Conservation (phyloP, 768 basidiomycete species). For the Lactifluus volemus region DNA sequence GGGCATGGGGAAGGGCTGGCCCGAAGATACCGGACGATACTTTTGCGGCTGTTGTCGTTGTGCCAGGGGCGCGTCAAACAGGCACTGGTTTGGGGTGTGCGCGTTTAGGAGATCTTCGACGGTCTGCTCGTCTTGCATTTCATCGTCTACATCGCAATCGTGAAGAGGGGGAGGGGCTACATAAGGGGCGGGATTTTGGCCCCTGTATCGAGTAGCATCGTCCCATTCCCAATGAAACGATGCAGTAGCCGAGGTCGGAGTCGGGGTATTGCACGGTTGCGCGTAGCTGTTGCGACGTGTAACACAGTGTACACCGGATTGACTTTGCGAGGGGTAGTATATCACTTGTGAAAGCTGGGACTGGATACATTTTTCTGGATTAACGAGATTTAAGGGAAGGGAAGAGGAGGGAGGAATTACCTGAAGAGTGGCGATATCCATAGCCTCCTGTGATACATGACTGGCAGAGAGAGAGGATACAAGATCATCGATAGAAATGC, state of each 20-base stretch:
- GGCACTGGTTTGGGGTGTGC: conserved; percentile 25
- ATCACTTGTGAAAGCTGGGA: conserved; percentile 40
- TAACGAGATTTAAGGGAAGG: not conserved
- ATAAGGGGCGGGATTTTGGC: not conserved
- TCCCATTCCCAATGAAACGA: conserved; percentile 26
- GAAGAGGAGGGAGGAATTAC: conserved; percentile 24
- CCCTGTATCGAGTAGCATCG: conserved; percentile 1
- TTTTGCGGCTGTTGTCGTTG: conserved; percentile 12
- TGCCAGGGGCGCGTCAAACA: not conserved
- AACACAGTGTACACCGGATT: conserved; percentile 19
- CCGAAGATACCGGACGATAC: conserved; percentile 7
- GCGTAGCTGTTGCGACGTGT: conserved; percentile 29
- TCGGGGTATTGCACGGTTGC: conserved; percentile 35
- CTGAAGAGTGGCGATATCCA: conserved; percentile 41
- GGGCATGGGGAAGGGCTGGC: conserved; percentile 11
- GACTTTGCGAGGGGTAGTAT: conserved; percentile 26
- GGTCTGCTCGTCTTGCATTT: conserved; percentile 35
- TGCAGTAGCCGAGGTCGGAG: conserved; percentile 27
- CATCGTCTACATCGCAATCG: conserved; percentile 27
- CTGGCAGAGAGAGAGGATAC: conserved; percentile 37
- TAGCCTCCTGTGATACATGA: conserved; percentile 47
- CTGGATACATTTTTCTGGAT: conserved; percentile 22
- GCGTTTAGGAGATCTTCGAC: conserved; percentile 38
- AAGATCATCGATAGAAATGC: conserved; percentile 42
- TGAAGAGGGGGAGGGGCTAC: conserved; percentile 20